Percentiles rank a stretch among this genome's conserved stretches.
phyloP scores from a whole-genome alignment of 805 yeast species.

The Candida chilensis region DNA sequence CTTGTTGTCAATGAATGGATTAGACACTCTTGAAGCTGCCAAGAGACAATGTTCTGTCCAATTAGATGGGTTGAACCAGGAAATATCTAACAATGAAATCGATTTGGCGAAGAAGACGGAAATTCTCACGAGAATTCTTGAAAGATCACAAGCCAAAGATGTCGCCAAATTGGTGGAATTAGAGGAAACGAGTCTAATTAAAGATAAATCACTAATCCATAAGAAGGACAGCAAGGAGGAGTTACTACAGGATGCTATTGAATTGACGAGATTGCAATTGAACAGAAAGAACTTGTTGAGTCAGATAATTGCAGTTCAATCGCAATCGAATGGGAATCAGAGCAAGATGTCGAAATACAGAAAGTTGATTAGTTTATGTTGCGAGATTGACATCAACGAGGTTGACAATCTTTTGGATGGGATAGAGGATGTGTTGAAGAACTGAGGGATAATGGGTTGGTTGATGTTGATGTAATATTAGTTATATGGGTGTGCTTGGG shows the following conservation, averaged over 20 bases:
- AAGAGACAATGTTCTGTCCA: too few relatives aligned
- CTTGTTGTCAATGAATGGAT: too few relatives aligned
- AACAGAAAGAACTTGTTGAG: constrained; percentile 45
- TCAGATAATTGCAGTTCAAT: constrained; percentile 10
- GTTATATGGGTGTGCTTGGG: not conserved
- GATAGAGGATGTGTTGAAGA: constrained; percentile 30
- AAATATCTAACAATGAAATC: constrained; percentile 6
- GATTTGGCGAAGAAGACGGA: constrained; percentile 8
- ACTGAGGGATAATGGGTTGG: not conserved
- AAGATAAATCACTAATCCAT: too few relatives aligned
- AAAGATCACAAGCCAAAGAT: constrained; percentile 16
- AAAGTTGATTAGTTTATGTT: constrained; percentile 63
- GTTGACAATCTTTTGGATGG: constrained; percentile 79
- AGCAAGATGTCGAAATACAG: constrained; percentile 66
- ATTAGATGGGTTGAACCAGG: constrained; percentile 11
- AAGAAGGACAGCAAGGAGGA: too few relatives aligned
- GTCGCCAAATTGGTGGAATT: constrained; percentile 17
- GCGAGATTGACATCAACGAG: constrained; percentile 72
- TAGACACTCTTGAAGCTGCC: too few relatives aligned
- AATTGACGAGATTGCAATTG: constrained; percentile 43
- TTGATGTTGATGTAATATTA: not conserved
- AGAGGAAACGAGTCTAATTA: too few relatives aligned
- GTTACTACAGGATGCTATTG: not conserved
- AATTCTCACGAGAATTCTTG: constrained; percentile 8
- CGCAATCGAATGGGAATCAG: constrained; percentile 33